phyloP scores from a whole-genome alignment of 371 early-diverging fungal genomes.

The Saksenaea oblongispora region DNA sequence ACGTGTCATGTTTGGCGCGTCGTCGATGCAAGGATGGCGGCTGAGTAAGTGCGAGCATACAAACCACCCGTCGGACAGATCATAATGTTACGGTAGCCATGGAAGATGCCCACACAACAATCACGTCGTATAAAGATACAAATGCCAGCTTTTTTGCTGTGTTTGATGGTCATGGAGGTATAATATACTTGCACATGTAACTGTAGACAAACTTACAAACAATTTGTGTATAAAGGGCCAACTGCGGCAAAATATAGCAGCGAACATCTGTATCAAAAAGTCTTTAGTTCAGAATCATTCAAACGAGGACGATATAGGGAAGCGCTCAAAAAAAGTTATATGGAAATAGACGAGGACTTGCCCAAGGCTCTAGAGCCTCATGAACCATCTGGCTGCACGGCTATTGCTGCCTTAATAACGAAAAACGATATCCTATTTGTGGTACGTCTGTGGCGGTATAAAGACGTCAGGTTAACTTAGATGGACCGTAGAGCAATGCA shows the following conservation, averaged over 20 bases:
- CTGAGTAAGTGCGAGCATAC: constrained; percentile 64
- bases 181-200: neutral
- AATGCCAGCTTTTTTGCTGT: constrained; percentile 89
- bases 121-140: constrained; percentile 65
- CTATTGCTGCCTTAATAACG: constrained; percentile 84
- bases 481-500: constrained; percentile 72
- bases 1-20: constrained; percentile 80
- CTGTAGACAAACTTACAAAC: neutral
- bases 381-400: constrained; percentile 95
- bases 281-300: constrained; percentile 68
- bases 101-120: constrained; percentile 96
- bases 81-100: constrained; percentile 60
- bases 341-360: constrained; percentile 81
- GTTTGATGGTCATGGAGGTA: constrained; percentile 97
- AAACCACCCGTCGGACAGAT: neutral
- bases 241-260: constrained; percentile 88
- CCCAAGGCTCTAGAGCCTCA: constrained; percentile 75
- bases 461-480: neutral
- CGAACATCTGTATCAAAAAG: constrained; percentile 65
- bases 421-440: constrained; percentile 52
- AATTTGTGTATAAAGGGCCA: constrained; percentile 42
- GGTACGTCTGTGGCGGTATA: constrained; percentile 23
- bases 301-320: constrained; percentile 58
- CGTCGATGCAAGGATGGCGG: constrained; percentile 98
- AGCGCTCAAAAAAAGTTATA: constrained; percentile 80